Base-by-base conservation (phyloP, 371 early-diverging fungal genomes). In the Conidiobolus incongruus region DNA sequence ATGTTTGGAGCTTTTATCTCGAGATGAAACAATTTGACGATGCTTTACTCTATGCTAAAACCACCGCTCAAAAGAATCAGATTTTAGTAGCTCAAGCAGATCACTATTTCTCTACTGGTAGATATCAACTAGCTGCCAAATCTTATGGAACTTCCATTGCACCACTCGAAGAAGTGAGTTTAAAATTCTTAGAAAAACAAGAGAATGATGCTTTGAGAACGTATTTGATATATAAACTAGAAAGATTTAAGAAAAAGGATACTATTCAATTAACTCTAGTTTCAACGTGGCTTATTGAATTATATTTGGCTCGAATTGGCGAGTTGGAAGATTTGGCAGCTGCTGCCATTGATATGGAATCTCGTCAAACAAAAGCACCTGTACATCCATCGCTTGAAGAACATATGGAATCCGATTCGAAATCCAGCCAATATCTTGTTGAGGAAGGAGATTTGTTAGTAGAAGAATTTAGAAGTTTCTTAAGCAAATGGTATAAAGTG, bases 1-100 rank as follows among this genome's bases (percentile, higher is more conserved):
- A 93, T 50, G 77, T 91, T 2, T 95, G 96, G 96, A 67, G 71
- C 15, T 59, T 88, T 0, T 88, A 80, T 47, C 61, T 95, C 32
- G 62, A 69, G 32, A 69, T 73, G 46, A 67, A 67, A 35, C 58
- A 70, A 44, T 91, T 78, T 48, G 77, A 80, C 17, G 56, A 62
- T 12, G 87, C 89, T 1, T 53, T 83, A 24, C 59, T 69, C 30
- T 78, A 76, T 52, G 75, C 79, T 51, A 81, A 76, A 62, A 68
- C 71, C 43, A 62, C 71, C 1, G 60, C 64, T 0, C 86, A 91
- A 50, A 64, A 66, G 35, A 80, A 86, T 48, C 62, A 59, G 23
- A 75, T 93, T 15, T 53, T 79, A 36, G 76, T 74, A 0, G 68
- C 81, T 0, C 92, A 87, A 48, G 93, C 91, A 3, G 77, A 85